Base-by-base conservation (phyloP, 2,329 filamentous ascomycete genomes). In the Chrysoporthe puriensis region DNA sequence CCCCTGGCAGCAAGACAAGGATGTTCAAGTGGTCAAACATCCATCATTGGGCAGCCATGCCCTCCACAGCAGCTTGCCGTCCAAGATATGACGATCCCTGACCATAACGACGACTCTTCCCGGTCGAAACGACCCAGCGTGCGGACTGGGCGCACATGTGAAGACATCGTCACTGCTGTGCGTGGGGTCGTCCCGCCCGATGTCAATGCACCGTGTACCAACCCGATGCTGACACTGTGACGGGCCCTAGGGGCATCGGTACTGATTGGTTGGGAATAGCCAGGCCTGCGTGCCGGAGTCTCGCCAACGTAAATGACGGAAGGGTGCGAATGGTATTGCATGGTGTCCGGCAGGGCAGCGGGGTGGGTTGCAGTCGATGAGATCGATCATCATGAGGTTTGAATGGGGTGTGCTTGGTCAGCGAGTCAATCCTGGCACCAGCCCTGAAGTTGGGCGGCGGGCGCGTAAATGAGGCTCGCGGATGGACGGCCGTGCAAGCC, bases 401-500 rank as follows among this genome's bases (percentile, higher is more conserved):
- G 54, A 62, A 52, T 69, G 70, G 26, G 67, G 70, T 65, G 66
- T 65, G 56, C 52, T 70, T 65, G 62, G 60, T 68, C 62, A 68
- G 68, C 63, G 60, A 62, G 64, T 66, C 69, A 72, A 80, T 78
- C 81, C 82, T 77, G 80, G 82, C 76, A 75, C 72, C n/a, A 48
- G 77, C 71, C 72, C 72, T 74, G 73, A 71, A 72, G 75, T 65
- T 65, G 62, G 65, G 64, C 43, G 65, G 58, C 71, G 75, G 84
- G 84, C 84, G 85, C 84, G 80, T 86, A 86, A 83, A 79, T 75
- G 77, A 79, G 78, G 78, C 78, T 79, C 79, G 76, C 78, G 77
- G 80, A 76, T 85, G 83, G 83, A 78, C 77, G 76, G 77, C 73
- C 73, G 75, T 72, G 72, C 74, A 75, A 77, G 77, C 77, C 78